Base-by-base conservation (phyloP, 352 stramenopile species). In the Globisporangium iwayamae region DNA sequence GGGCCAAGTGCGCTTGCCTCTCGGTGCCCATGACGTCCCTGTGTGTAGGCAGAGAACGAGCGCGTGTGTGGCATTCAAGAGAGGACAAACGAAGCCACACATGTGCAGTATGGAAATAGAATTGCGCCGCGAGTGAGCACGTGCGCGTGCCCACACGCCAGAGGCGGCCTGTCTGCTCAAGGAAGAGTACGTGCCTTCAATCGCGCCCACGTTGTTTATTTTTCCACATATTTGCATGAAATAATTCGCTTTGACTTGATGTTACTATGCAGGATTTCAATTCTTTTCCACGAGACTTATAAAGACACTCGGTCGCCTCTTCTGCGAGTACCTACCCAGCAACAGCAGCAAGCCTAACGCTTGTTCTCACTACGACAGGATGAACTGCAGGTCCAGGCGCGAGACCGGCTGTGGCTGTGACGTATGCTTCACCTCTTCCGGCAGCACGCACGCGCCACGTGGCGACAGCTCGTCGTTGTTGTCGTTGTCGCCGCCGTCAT, bases 361-460 rank as follows among this genome's bases (percentile, higher is more conserved):
- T 13, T 20, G 11, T 13, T 20, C 38, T 63, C 56, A 68, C 55
- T 50, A 68, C 55, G 56, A 68, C 63, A 68, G 58, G 41, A 68
- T 68, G 56, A 54, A 68, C 63, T 63, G 45, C 46, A 68, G 25
- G 38, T 51, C 56, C n/a, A 68, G 36, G 18, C 63, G 63, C 36
- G 56, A 64, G 22, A 36, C 38, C n/a, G 38, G 3, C 41, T 36
- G 32, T 36, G 41, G 13, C 32, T 30, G n/a, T 28, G 25, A 28
- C 25, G 25, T 28, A 1, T 28, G 25, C 9, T 36, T 41, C 50
- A 28, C 25, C 25, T 36, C 28, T 22, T 46, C 16, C 56, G 25
- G 34, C 47, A 47, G 9, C 9, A 4, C 36, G 14, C 10, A 16
- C 36, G 11, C 60, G 11, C 5, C 50, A 45, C 28, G 51, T 16